Base-by-base conservation (phyloP, 495 filamentous ascomycete genomes). In the Xylaria bambusicola region DNA sequence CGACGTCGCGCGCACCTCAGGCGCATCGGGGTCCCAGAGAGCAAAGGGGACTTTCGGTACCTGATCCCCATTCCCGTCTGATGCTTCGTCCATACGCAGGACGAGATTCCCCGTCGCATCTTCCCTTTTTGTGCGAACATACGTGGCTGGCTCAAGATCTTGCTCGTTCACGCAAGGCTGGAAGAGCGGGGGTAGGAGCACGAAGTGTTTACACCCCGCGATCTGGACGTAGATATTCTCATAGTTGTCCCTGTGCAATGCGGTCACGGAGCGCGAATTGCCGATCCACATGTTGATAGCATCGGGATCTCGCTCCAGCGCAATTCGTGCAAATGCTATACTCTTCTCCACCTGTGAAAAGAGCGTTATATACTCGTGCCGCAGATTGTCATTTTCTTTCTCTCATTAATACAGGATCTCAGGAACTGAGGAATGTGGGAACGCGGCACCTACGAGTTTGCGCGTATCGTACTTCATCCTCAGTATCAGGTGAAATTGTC, bases 221-320 rank as follows among this genome's bases (percentile, higher is more conserved):
- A 92, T 71, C 60, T 91, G 87, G 5, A 88, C 85, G 72, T 91
- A 93, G 1, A 93, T 77, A 71, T 92, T 93, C 69, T 93, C 88
- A 68, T 92, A 92, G 69, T 85, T 84, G 73, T 93, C 89, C 61
- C 84, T 86, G 72, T 93, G 89, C 55, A 92, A 70, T 2, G 88
- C 81, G 0, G 89, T 90, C 1, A 77, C 74, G 45, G 84, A 88
- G 13, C 69, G 69, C 15, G 78, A 81, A 72, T 86, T 87, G 42
- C 89, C 89, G 60, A 93, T 83, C 89, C 89, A 93, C 61, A 93
- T 72, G 67, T 93, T 93, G 60, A 89, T 81, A 17, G 89, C 89
- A 44, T 92, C 88, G 0, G 89, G 86, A 1, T 62, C 49, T 36
- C 75, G 66, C 18, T 80, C 73, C 0, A 93, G 77, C 0, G 87